Evolutionary conservation across 345 rosid genomes (phyloP).

Genomic region (Salix viminalis): DNA sequence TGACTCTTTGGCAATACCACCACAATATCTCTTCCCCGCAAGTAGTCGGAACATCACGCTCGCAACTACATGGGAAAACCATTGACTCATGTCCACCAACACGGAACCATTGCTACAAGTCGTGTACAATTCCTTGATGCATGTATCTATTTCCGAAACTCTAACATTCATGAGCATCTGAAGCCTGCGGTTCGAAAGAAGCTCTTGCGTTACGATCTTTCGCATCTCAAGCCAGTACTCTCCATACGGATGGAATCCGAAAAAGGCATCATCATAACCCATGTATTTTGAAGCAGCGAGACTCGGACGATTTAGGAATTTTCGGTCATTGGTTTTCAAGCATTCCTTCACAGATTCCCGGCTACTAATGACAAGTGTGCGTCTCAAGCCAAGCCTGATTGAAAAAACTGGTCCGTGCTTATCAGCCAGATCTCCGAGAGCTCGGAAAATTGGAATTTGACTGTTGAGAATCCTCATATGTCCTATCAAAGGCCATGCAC

Average conservation of each 20-base stretch:
- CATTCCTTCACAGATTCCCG: background rate
- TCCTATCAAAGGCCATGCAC: conserved; percentile 61
- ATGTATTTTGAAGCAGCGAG: background rate
- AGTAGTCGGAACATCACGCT: conserved; percentile 43
- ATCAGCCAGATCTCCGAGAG: conserved; percentile 31
- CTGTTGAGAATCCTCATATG: conserved; percentile 51
- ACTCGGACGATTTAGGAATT: background rate
- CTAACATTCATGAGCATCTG: background rate
- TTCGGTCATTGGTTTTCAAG: background rate
- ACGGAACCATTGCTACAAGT: conserved; percentile 4
- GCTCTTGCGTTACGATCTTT: background rate
- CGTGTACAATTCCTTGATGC: conserved; percentile 40
- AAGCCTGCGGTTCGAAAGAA: background rate
- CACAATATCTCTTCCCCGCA: conserved; percentile 44
- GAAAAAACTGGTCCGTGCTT: background rate
- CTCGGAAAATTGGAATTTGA: conserved; percentile 29
- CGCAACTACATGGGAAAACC: conserved; percentile 20
- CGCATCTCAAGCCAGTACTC: background rate
- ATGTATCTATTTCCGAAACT: background rate
- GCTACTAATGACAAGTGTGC: background rate
- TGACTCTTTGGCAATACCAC: too few relatives aligned
- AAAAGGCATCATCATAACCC: background rate
- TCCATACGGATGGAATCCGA: background rate
- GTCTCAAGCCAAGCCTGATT: background rate
- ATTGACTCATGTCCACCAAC: too few relatives aligned